These are phyloP conservation scores for Sordariomycetes sp. DNA, from an alignment of 2,329 filamentous ascomycete genomes.

Conservation along the genomic window DNA sequence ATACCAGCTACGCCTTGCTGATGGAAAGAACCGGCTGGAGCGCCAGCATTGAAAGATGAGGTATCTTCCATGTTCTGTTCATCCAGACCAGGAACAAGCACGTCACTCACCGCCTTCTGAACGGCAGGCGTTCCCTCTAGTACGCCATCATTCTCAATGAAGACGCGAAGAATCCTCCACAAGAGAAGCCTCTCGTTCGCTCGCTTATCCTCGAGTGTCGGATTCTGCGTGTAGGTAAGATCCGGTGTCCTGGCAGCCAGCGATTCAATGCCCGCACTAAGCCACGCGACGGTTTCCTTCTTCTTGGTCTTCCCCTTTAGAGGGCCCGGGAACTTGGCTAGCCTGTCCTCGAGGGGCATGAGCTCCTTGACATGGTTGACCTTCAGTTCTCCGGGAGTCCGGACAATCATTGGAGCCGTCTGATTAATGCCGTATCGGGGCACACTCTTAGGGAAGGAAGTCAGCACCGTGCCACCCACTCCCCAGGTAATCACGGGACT, in stretches of 20 bases:
- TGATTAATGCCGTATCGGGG: conserved; percentile 73
- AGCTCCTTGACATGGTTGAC: conserved; percentile 64
- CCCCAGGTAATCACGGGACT: conserved; percentile 80
- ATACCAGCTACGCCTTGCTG: conserved; percentile 15
- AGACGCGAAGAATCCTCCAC: conserved; percentile 72
- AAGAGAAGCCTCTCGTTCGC: conserved; percentile 68
- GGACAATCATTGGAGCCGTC: conserved; percentile 62
- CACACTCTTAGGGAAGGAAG: conserved; percentile 77
- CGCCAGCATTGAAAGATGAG: not conserved
- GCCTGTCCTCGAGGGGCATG: conserved; percentile 54
- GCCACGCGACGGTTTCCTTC: conserved; percentile 79
- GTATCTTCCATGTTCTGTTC: conserved; percentile 10
- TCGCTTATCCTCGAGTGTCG: conserved; percentile 53
- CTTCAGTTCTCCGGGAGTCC: conserved; percentile 70
- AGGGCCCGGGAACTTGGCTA: conserved; percentile 80
- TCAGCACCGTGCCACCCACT: conserved; percentile 69
- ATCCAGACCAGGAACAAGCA: conserved; percentile 51
- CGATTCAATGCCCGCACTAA: conserved; percentile 59
- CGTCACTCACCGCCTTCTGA: conserved; percentile 59
- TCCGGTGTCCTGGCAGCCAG: conserved; percentile 49
- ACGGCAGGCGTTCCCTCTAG: conserved; percentile 62
- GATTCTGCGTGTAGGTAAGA: conserved; percentile 31
- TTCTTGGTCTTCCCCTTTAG: conserved; percentile 86
- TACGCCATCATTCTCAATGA: conserved; percentile 76
- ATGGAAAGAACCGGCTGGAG: not conserved